Percentiles rank a stretch among this genome's conserved stretches.
Evolutionary conservation across 2,329 filamentous ascomycete genomes (phyloP).

Genomic region (Aspergillus texensis): DNA sequence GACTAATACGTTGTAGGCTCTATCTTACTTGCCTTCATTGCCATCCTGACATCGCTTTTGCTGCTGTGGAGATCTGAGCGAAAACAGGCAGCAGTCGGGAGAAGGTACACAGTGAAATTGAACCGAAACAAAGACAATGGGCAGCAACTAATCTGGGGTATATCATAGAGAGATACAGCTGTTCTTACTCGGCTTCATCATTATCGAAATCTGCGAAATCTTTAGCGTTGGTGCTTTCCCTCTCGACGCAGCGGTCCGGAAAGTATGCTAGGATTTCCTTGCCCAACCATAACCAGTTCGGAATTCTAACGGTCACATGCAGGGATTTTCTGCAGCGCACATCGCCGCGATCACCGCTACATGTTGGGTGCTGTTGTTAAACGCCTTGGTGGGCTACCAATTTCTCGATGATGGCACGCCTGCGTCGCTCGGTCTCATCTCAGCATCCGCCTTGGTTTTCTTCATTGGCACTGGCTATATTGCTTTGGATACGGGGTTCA

Average conservation of each 20-base stretch:
- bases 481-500: constrained; percentile 86
- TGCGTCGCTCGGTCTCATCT: constrained; percentile 75
- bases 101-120: constrained; percentile 65
- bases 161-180: constrained; percentile 85
- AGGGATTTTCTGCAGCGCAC: constrained; percentile 89
- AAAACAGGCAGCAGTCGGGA: constrained; percentile 90
- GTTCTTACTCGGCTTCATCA: constrained; percentile 82
- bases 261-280: constrained; percentile 54
- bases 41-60: constrained; percentile 68
- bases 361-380: constrained; percentile 87
- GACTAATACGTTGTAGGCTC: constrained; percentile 63
- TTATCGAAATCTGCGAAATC: constrained; percentile 93
- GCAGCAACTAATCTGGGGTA: constrained; percentile 17
- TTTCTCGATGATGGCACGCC: constrained; percentile 90
- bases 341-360: constrained; percentile 87
- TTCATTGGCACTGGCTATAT: constrained; percentile 95
- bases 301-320: neutral
- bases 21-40: constrained; percentile 77
- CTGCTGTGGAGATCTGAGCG: constrained; percentile 79
- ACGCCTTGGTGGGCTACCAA: constrained; percentile 90
- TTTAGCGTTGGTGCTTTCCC: constrained; percentile 93
- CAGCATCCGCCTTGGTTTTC: constrained; percentile 69
- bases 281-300: neutral
- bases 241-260: constrained; percentile 67
- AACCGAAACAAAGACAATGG: neutral